Evolutionary conservation across 768 basidiomycete species (phyloP), one percentile per base, ranked within the genome.

Genomic region (Tulasnella sp.): DNA sequence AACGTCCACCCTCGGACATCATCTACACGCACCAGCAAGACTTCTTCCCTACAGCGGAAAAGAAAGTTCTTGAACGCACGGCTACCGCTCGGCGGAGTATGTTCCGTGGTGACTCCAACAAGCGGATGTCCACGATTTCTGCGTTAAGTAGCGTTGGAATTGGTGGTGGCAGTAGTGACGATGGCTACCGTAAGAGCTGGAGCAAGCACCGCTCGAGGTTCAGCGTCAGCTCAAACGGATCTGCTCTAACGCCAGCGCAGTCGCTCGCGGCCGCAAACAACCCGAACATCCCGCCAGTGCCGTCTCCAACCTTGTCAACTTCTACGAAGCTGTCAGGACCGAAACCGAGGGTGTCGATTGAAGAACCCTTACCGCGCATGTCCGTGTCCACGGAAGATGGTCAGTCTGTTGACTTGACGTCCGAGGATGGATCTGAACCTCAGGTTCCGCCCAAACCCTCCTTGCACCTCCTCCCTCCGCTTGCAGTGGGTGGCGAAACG

Each of bases 1-100:
- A 97, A 65, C 86, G 96, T 37, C 96, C 96, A 0, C 93, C 96
- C 0, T 90, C 86, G 70, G 96, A 98, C 69, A 81, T 98, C 61
- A 98, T 98, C 72, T 88, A 93, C 23, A 94, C 76, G 6, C 93
- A 98, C 66, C 70, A 98, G 49, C 82, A 85, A 17, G 93, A 96
- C 60, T 99, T 86, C 74, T 99, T 99, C 80, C 96, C 96, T 1
- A 77, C 79, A 61, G 83, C 90, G 3, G 91, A 96, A 74, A 89
- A 85, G 72, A 92, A 85, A 71, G 85, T 87, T 35, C 73, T 99
- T 37, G 79, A 86, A 68, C 83, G 91, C 49, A 90, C 89, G 6
- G 85, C 86, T 8, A 57, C 55, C 6, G 55, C 55, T 9, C 74
- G 96, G 49, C 82, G 96, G 66, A 92, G 88, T 65, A 88, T 96